A percentile compares a stretch with the other conserved stretches of the same genome.
phyloP scores from a whole-genome alignment of 768 basidiomycete genomes.

The Suillus fuscotomentosus region DNA sequence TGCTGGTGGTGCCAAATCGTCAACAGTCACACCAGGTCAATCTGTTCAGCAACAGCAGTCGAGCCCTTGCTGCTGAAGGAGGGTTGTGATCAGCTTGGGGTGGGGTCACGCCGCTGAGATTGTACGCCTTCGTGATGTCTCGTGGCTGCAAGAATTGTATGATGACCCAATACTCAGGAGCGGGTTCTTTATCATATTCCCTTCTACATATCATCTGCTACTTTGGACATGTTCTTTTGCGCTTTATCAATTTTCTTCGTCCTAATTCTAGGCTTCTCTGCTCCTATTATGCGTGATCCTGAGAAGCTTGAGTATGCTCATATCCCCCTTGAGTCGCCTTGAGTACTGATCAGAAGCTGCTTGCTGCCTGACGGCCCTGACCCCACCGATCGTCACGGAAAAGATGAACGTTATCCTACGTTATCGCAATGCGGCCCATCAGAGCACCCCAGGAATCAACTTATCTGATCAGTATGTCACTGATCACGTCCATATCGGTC shows the following conservation, averaged over 20 bases:
- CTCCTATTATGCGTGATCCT: not conserved
- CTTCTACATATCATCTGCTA: conserved; percentile 15
- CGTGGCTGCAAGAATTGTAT: conserved; percentile 22
- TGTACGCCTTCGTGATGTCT: conserved; percentile 20
- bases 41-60: conserved; percentile 74
- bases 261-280: conserved; percentile 4
- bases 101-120: conserved; percentile 13
- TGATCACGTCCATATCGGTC: conserved; percentile 1
- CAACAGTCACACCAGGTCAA: conserved; percentile 83
- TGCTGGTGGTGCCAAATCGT: conserved; percentile 73
- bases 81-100: conserved; percentile 16
- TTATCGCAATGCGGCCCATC: not conserved
- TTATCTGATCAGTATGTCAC: not conserved
- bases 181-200: conserved; percentile 33
- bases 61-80: conserved; percentile 75
- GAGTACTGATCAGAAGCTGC: not conserved
- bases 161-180: conserved; percentile 27
- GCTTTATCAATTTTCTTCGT: conserved; percentile 7
- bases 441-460: not conserved
- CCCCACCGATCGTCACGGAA: not conserved
- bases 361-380: not conserved
- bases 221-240: conserved; percentile 16
- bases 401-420: not conserved
- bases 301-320: not conserved
- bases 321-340: not conserved